Evolutionary conservation across 306 rosid species (phyloP), one percentile per base, ranked within the genome.

Genomic region (Acacia confusa): DNA sequence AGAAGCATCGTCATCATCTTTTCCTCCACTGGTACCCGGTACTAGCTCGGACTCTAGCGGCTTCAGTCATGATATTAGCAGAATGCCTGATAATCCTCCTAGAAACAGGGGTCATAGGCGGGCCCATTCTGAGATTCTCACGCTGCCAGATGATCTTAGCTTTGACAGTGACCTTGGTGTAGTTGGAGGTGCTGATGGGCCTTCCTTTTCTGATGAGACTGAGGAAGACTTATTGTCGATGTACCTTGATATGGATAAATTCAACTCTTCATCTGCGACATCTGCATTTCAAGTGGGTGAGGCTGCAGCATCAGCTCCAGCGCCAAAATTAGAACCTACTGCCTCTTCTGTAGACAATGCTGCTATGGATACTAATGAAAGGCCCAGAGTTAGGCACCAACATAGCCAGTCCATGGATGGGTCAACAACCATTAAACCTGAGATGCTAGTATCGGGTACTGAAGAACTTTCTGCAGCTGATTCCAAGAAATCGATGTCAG

Each of bases 331-430:
- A 2, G 69, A 28, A 15, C 36, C 68, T 13, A 5, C 71, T 24
- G 43, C 88, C 38, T 53, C 79, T 15, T 76, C 86, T 28, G 80
- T 64, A 28, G 92, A 84, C 71, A 75, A 83, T 77, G 76, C 52
- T 53, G 70, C 79, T 68, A 63, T 74, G 20, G 87, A 83, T 80
- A 76, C 86, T 70, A 81, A 77, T 70, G 91, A 83, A 82, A 88
- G 92, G 79, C 93, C 89, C 14, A 86, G 92, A 84, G 85, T 87
- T 75, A 85, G 97, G 84, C 97, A 93, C 81, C 94, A 93, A 52
- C 97, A 90, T 77, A 92, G 97, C 85, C 95, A 85, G 81, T 94
- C 98, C 79, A 91, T 94, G 94, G 97, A 94, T 82, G 94, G 90
- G 16, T 92, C 92, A 4, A 76, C 91, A 64, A 84, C 86, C 41